Evolutionary conservation across 2,329 filamentous ascomycete genomes (phyloP), one percentile per base, ranked within the genome.

Genomic region (Trichoderma sp.): DNA sequence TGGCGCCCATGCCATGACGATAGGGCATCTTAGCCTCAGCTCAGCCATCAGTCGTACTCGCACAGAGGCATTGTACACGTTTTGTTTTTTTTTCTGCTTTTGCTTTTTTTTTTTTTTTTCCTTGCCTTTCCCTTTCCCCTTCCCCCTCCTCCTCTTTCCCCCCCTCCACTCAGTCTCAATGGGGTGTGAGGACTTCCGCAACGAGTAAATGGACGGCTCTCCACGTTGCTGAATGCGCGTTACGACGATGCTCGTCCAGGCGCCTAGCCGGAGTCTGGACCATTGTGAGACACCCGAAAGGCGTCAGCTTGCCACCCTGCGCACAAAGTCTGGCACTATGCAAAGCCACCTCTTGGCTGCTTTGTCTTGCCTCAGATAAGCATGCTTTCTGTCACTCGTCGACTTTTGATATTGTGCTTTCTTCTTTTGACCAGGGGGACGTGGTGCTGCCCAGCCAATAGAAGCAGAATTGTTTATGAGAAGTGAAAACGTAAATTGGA

Each of bases 301-400:
- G 58, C 66, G 66, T 61, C 66, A 63, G 58, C 66, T 68, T 68
- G 58, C 66, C 66, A 63, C 43, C 52, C 58, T 68, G 57, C 53
- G 61, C 53, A 65, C 68, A 53, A 58, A 49, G 58, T 62, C 57
- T 59, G 56, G 69, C 43, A 53, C 61, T 56, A 47, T 63, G 69
- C 69, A 64, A 64, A 61, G 69, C 65, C 33, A 66, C 64, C 52
- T 69, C 61, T 69, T 64, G 68, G 57, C 62, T 53, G 58, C 33
- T 60, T 67, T 67, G 57, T 58, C 37, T 16, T 69, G 67, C 64
- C 67, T 63, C 69, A 68, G 65, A 68, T 70, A 55, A 63, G 59
- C 49, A 52, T 43, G 27, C 31, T 40, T 33, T 61, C 49, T 29
- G 27, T 58, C 55, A 59, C 53, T 67, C 55, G 55, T 67, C 55